Conservation (phyloP, 306 rosid species). For the Prunus dulcis region DNA sequence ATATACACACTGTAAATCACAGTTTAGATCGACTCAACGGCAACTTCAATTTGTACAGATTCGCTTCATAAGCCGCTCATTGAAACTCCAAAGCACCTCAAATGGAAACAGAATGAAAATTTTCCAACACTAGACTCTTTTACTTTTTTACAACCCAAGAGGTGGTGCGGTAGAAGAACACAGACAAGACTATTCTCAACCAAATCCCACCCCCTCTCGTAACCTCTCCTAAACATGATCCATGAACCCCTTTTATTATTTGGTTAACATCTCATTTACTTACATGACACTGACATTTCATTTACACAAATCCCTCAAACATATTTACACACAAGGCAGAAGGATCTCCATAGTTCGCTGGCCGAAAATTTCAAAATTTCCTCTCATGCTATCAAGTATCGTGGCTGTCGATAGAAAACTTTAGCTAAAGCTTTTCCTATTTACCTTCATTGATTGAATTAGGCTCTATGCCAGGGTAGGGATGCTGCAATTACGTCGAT, state of each 20-base stretch:
- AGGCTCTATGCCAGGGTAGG: conserved; percentile 69
- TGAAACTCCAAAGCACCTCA: conserved; percentile 26
- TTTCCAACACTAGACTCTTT: conserved; percentile 7
- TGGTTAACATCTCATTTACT: conserved; percentile 24
- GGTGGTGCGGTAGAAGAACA: conserved; percentile 14
- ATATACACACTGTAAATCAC: conserved; percentile 8
- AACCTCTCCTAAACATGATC: neutral
- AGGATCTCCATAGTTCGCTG: conserved; percentile 15
- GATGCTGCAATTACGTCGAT: conserved; percentile 84
- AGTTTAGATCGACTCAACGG: conserved; percentile 16
- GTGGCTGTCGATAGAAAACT: neutral
- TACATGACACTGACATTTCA: conserved; percentile 38
- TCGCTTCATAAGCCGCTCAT: conserved; percentile 33
- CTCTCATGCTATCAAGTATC: conserved; percentile 23
- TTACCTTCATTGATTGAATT: conserved; percentile 14
- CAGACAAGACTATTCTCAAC: conserved; percentile 16
- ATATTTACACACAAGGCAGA: conserved; percentile 18
- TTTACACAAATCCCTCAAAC: conserved; percentile 35
- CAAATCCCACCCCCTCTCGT: conserved; percentile 26
- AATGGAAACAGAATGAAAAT: conserved; percentile 22
- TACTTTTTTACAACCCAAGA: conserved; percentile 42
- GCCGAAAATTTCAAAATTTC: conserved; percentile 43
- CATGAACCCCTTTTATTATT: conserved; percentile 25
- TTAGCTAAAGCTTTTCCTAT: conserved; percentile 20
- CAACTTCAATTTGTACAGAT: conserved; percentile 47